Evolutionary conservation across 2,329 filamentous ascomycete species (phyloP).

Genomic region (Dothideomycetidae sp.): DNA sequence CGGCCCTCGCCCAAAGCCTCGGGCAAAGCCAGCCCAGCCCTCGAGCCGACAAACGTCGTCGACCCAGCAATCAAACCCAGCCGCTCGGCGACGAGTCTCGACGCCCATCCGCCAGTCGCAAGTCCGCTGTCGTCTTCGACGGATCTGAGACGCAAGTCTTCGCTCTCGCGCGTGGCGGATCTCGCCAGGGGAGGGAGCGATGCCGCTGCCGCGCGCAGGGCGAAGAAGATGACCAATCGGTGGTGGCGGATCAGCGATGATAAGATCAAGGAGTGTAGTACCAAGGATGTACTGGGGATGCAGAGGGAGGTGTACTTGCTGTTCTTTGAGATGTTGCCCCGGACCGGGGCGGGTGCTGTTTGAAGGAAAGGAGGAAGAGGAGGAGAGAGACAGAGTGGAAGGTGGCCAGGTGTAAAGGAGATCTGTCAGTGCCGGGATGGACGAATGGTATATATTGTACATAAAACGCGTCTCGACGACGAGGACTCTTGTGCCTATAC

Average conservation of each 20-base stretch:
- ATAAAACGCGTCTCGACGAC: too few relatives aligned
- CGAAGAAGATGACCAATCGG: conserved; percentile 49
- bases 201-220: conserved; percentile 8
- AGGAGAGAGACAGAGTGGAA: too few relatives aligned
- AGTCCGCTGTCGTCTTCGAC: conserved; percentile 4
- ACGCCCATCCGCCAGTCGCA: neutral
- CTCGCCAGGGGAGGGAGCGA: conserved; percentile 1
- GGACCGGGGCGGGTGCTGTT: conserved; percentile 13
- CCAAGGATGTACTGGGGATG: conserved; percentile 79
- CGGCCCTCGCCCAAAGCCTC: conserved; percentile 21
- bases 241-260: conserved; percentile 99
- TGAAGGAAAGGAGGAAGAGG: too few relatives aligned
- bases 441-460: too few relatives aligned
- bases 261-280: conserved; percentile 89
- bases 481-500: too few relatives aligned
- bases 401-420: too few relatives aligned
- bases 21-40: conserved; percentile 19
- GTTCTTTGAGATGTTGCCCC: conserved; percentile 73
- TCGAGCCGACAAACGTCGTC: neutral
- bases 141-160: conserved; percentile 4
- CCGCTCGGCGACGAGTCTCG: neutral
- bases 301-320: conserved; percentile 90
- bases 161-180: conserved; percentile 6
- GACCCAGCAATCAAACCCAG: neutral
- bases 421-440: too few relatives aligned